Base-by-base conservation (phyloP, 352 stramenopile genomes). In the Phytophthora tentaculata region DNA sequence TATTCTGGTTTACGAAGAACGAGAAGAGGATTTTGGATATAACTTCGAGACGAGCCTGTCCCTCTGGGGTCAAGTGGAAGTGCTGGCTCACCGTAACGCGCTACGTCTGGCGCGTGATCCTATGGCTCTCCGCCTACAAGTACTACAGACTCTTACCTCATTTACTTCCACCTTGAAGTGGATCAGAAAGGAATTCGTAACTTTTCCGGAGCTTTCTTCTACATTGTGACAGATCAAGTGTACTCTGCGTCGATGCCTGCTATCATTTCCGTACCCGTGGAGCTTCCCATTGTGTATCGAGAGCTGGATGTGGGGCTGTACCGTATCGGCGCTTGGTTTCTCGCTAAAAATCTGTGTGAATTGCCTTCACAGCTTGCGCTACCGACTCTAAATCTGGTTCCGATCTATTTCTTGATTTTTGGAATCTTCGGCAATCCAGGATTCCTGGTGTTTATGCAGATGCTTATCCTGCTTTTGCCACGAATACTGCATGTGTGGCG, bases 321-420 rank as follows among this genome's bases (percentile, higher is more conserved):
- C 45, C 48, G 55, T 35, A 62, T 81, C 20, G 64, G 57, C 10
- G 55, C 70, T 1, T 84, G 76, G 76, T 84, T 74, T 26, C 41
- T 81, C n/a, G 62, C 76, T 45, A 81, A 84, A 55, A 84, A 81
- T 35, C 20, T 81, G 17, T 79, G 76, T 26, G 76, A 84, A 41
- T 35, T 81, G 1, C 66, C 60, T 17, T 57, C 69, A 3, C 76
- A 84, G 19, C 2, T 81, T 2, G 58, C 68, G 14, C 63, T 81
- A 17, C 76, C 76, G 13, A 79, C 61, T 0, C 16, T 84, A 14
- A 74, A 67, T 23, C 32, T 84, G 14, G 16, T 80, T 12, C 73
- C 73, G 17, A 61, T 69, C 49, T 81, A 85, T 59, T 41, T 82
- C 20, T 48, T 85, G 48, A 67, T 83, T 37, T 63, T 71, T 37